A percentile compares a stretch with the other conserved stretches of the same genome.
Evolutionary conservation across 2,329 filamentous ascomycete species (phyloP).

Genomic region (Dothideomycetidae sp.): DNA sequence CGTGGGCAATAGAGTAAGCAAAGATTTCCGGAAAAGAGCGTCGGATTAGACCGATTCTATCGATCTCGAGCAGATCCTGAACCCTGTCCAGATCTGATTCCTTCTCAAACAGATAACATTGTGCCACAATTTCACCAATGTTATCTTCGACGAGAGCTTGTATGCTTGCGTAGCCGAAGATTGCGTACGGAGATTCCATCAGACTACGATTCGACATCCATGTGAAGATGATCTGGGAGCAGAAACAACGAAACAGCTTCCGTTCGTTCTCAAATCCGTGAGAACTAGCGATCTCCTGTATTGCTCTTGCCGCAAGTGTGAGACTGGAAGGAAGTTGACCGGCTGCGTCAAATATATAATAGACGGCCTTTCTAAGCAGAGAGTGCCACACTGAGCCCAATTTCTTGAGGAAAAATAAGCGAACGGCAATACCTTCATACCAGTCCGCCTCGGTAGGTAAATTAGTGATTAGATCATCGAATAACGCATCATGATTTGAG

Average conservation of each 20-base stretch:
- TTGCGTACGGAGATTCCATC: constrained; percentile 62
- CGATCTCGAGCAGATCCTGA: constrained; percentile 40
- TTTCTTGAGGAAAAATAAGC: constrained; percentile 60
- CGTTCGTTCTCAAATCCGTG: constrained; percentile 52
- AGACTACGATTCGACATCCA: constrained; percentile 61
- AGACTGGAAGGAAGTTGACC: constrained; percentile 52
- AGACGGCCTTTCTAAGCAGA: constrained; percentile 71
- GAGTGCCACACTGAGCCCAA: constrained; percentile 77
- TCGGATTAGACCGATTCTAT: constrained; percentile 45
- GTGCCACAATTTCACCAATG: constrained; percentile 62
- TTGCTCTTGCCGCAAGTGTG: constrained; percentile 58
- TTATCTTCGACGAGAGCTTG: constrained; percentile 54
- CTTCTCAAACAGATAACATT: constrained; percentile 70
- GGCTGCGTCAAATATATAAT: constrained; percentile 86
- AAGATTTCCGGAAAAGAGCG: constrained; percentile 62
- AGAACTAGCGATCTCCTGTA: constrained; percentile 49
- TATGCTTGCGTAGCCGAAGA: constrained; percentile 65
- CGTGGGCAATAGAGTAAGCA: constrained; percentile 72
- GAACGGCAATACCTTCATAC: constrained; percentile 70
- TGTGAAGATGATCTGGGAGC: constrained; percentile 77
- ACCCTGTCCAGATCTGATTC: constrained; percentile 48
- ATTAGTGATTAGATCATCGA: constrained; percentile 66
- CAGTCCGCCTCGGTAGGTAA: constrained; percentile 60
- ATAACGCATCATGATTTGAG: constrained; percentile 67
- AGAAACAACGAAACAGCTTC: constrained; percentile 69